Evolutionary conservation across 805 yeast genomes (phyloP), one percentile per base, ranked within the genome.

Genomic region (Kuraishia capsulata): DNA sequence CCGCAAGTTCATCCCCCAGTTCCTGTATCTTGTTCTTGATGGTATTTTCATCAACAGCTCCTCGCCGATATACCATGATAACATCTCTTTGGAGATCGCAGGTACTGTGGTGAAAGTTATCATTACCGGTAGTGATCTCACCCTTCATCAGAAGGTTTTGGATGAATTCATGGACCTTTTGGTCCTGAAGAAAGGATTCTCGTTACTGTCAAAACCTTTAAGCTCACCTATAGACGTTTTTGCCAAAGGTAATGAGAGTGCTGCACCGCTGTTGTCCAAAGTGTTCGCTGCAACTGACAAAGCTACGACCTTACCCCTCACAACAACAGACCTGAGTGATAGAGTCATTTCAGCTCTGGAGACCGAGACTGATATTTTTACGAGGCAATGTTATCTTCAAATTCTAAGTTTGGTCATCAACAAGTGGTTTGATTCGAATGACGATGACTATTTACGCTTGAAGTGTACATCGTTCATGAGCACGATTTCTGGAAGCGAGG

Each of bases 311-410:
- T 47, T 67, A 13, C 54, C 56, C 2, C 35, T 37, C 8, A 41
- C 41, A 0, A 23, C 18, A 4, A 19, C 20, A 14, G n/a, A 14
- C 3, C 41, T 57, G 11, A 28, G 47, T 2, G 46, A 50, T 11
- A 40, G 37, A n/a, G 37, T 48, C 4, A 35, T 47, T 3, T 25
- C 20, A 10, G 49, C 43, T 36, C 44, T 49, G 10, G 39, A 39
- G 5, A 14, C 30, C 8, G 38, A 43, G 5, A 47, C 52, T 2
- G 46, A 51, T 9, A 52, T 48, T 44, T 54, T 3, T 59, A 57
- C 30, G 56, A 64, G 76, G 42, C 56, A 76, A n/a, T 73, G 76
- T 0, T 76, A 76, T 44, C 61, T 83, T 30, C 75, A 84, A 41
- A 53, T 69, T 11, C 43, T 80, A 4, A 62, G 84, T 0, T 46